phyloP scores from a whole-genome alignment of 345 rosid genomes.

The Diplotaxis tenuifolia region DNA sequence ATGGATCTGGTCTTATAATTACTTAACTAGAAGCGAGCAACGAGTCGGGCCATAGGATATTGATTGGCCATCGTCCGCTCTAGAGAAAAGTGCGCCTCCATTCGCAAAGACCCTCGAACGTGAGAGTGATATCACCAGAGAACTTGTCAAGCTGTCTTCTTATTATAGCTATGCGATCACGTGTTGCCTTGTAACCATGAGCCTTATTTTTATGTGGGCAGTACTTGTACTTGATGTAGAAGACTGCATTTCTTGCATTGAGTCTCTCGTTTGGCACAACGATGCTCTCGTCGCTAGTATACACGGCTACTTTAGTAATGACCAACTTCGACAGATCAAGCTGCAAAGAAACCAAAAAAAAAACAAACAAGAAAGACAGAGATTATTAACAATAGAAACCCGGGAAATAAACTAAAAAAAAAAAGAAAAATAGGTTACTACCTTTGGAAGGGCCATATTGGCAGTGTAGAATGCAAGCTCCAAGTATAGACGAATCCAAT shows the following conservation, averaged over 20 bases:
- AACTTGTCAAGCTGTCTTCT: not conserved
- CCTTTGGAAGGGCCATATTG: not conserved
- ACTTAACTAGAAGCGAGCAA: not conserved
- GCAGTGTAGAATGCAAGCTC: conserved; percentile 2
- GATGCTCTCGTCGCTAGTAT: not conserved
- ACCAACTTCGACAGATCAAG: not conserved
- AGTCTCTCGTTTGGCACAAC: not conserved
- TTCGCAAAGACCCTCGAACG: not conserved
- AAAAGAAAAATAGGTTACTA: not conserved
- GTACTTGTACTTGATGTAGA: conserved; percentile 25
- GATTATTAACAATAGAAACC: not conserved
- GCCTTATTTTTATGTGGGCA: not conserved
- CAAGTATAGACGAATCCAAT: conserved; percentile 16
- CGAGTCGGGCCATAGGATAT: not conserved
- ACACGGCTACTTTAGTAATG: not conserved
- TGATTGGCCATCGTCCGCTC: not conserved
- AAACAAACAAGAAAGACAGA: not conserved
- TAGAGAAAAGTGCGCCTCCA: not conserved
- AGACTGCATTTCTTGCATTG: not conserved
- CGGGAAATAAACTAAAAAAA: too few species aligned
- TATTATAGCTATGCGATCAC: not conserved
- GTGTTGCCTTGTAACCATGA: not conserved
- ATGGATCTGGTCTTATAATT: not conserved
- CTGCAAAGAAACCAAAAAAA: not conserved
- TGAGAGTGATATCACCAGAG: not conserved